Evolutionary conservation across 2,329 filamentous ascomycete genomes (phyloP), one percentile per base, ranked within the genome.

Genomic region (Curvularia lunata): DNA sequence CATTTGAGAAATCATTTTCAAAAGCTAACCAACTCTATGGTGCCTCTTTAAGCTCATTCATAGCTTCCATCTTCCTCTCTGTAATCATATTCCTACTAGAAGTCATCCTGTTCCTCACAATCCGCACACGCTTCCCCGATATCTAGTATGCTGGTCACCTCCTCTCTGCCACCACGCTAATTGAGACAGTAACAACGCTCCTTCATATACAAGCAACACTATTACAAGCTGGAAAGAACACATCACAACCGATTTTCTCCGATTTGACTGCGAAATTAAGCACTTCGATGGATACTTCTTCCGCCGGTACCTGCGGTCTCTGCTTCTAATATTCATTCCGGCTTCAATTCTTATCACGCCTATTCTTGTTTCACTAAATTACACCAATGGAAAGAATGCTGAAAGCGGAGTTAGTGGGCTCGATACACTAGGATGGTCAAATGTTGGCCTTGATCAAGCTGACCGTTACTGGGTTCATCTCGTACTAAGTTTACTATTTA

Each of bases 231-330:
- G 12, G 54, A 57, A 49, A 23, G 18, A 16, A 58, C 23, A 54
- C 9, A 47, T 54, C 9, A 19, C 21, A 41, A 38, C 45, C 1
- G 42, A 54, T 1, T 8, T 69, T 56, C 48, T 78, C 34, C 34
- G 21, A 49, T 54, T 49, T 49, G n/a, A 54, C 38, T 10, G 19
- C 19, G 12, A 3, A 5, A 9, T 21, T 12, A 21, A 49, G n/a
- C 41, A 64, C 41, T 27, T 65, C 5, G 21, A 65, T 48, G 53
- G 40, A 54, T 65, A 63, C 60, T 63, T 65, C 25, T 63, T 65
- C 25, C 27, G 27, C 42, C 28, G 23, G 37, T 65, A 65, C 45
- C 25, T 65, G 27, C 18, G 21, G 25, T 61, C 37, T 18, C 49
- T 63, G 4, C 4, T 59, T 38, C 18, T 63, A 7, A 58, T 65